These are phyloP conservation scores for Umbilicus rupestris DNA, from an alignment of 164 flowering plant genomes.

Conservation along the genomic window DNA sequence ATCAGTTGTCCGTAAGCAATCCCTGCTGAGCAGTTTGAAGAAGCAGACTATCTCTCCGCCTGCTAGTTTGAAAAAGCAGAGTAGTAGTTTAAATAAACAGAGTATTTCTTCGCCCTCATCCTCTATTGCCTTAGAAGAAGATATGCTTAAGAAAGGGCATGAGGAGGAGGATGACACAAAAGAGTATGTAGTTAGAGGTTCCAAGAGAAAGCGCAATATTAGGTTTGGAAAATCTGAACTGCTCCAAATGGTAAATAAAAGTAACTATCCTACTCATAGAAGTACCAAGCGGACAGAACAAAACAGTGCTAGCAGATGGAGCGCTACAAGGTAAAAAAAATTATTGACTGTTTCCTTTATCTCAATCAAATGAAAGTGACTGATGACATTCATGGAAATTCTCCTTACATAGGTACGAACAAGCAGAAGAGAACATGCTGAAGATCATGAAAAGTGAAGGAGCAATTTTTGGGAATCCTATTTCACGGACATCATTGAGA, in stretches of 20 bases:
- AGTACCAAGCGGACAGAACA: neutral
- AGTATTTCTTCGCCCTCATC: neutral
- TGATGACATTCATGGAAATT: neutral
- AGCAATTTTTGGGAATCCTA: slow-evolving; percentile 28
- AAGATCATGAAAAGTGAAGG: slow-evolving; percentile 28
- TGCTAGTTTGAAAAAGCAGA: neutral
- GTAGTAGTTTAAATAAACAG: neutral
- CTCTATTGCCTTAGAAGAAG: neutral
- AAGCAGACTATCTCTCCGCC: neutral
- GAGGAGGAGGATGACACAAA: neutral
- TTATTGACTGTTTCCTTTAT: neutral
- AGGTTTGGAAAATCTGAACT: neutral
- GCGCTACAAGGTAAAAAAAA: neutral
- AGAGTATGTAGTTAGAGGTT: neutral
- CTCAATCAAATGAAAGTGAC: neutral
- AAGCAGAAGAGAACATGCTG: slow-evolving; percentile 28
- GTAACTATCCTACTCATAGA: neutral
- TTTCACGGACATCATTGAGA: slow-evolving; percentile 28
- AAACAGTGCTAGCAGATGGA: neutral
- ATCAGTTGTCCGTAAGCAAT: neutral
- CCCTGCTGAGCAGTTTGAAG: neutral
- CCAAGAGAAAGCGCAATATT: neutral
- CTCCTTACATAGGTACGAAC: slow-evolving; percentile 19
- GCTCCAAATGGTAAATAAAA: neutral
- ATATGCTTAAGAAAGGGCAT: neutral